Conservation (phyloP, 2,329 filamentous ascomycete genomes). For the Karstenula rhodostoma region DNA sequence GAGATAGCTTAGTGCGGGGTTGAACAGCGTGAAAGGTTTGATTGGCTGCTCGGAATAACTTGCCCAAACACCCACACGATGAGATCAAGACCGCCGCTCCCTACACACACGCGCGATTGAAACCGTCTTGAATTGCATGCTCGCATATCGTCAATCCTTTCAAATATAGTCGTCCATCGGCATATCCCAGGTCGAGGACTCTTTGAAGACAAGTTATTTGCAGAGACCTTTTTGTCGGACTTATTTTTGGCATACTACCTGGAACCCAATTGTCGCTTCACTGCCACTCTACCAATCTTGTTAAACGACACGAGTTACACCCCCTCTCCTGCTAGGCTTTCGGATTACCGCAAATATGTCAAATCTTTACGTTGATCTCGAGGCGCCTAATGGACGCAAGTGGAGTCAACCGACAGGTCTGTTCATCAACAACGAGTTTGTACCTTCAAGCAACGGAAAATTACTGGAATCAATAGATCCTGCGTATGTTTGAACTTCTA, state of each 20-base stretch:
- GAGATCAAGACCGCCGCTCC: not conserved
- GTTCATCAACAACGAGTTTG: constrained; percentile 16
- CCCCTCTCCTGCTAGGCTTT: too few relatives aligned
- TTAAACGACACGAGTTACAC: not conserved
- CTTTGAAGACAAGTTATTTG: not conserved
- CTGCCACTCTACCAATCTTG: not conserved
- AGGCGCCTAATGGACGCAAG: constrained; percentile 3
- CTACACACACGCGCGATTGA: not conserved
- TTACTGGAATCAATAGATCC: constrained; percentile 27
- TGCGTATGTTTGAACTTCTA: constrained; percentile 9
- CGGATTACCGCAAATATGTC: not conserved
- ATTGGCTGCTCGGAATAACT: constrained; percentile 8
- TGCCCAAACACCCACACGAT: not conserved
- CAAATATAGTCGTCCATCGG: not conserved
- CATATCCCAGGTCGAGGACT: not conserved
- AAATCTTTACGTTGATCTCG: not conserved
- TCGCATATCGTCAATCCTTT: too few relatives aligned
- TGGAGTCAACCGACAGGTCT: constrained; percentile 29
- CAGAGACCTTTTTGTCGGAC: not conserved
- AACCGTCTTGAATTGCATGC: too few relatives aligned
- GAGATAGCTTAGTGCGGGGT: too few relatives aligned
- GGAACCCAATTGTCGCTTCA: too few relatives aligned
- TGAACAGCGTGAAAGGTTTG: not conserved
- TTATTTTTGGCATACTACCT: too few relatives aligned
- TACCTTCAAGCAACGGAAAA: constrained; percentile 4